Evolutionary conservation across 768 basidiomycete genomes (phyloP).

Genomic region (Phanerochaete sordida): DNA sequence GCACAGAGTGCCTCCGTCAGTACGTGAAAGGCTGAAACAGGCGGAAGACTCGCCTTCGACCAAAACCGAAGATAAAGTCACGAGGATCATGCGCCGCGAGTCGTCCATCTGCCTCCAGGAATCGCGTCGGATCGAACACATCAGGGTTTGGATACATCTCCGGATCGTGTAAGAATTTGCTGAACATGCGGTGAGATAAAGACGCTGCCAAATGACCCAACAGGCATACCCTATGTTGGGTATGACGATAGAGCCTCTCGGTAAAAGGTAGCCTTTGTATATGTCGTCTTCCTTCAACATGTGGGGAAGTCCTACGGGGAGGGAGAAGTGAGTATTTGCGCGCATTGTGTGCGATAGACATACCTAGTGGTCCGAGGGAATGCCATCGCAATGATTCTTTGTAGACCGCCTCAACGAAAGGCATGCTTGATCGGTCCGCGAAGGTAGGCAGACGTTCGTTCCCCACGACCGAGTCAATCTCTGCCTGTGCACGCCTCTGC

Average conservation of each 20-base stretch:
- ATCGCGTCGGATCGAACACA: conserved; percentile 32
- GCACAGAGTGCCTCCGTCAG: too few relatives aligned
- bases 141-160: conserved; percentile 29
- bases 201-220: neutral
- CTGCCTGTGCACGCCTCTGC: conserved; percentile 13
- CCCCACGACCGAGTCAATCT: conserved; percentile 17
- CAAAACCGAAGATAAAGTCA: conserved; percentile 27
- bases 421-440: conserved; percentile 1
- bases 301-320: conserved; percentile 28
- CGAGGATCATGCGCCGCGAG: conserved; percentile 23
- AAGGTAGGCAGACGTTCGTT: conserved; percentile 3
- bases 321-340: neutral
- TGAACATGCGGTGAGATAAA: neutral
- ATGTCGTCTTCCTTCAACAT: conserved; percentile 28
- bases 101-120: conserved; percentile 17
- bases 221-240: conserved; percentile 30
- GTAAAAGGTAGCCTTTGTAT: conserved; percentile 30
- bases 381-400: conserved; percentile 29
- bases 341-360: neutral
- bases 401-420: conserved; percentile 15
- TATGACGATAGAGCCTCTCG: conserved; percentile 30
- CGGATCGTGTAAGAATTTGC: conserved; percentile 28
- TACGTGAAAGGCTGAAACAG: neutral
- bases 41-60: conserved; percentile 27
- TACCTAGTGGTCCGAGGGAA: conserved; percentile 15